Percentiles rank a stretch among this genome's conserved stretches.
Evolutionary conservation across 2,329 filamentous ascomycete genomes (phyloP).

Genomic region (Paracorniculantispora psalliotae): DNA sequence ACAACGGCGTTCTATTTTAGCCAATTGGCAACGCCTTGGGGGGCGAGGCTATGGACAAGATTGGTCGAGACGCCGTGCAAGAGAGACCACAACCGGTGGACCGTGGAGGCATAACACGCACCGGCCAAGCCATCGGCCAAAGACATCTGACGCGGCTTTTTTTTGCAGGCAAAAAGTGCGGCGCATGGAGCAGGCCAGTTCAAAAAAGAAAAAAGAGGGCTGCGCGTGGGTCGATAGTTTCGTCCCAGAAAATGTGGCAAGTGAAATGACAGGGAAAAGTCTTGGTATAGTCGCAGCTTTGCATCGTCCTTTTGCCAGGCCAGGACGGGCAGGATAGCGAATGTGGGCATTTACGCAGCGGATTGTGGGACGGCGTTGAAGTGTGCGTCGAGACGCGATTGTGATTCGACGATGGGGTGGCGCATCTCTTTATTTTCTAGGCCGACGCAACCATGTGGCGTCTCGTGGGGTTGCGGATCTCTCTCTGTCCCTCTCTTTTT

Average conservation of each 20-base stretch:
- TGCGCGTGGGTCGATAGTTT: conserved; percentile 1
- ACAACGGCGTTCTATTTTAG: background rate
- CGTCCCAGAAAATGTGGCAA: conserved; percentile 5
- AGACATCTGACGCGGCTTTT: background rate
- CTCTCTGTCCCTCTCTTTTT: no score
- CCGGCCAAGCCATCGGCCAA: background rate
- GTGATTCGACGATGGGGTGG: conserved; percentile 1
- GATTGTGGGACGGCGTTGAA: background rate
- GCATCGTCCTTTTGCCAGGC: background rate
- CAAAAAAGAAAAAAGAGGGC: background rate
- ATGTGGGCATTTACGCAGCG: background rate
- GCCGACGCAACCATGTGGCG: background rate
- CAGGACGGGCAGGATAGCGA: background rate
- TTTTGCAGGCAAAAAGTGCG: background rate
- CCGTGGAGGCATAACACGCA: background rate
- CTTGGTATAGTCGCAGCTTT: background rate
- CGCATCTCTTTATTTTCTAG: background rate
- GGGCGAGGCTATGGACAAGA: background rate
- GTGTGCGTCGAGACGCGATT: conserved; percentile 1
- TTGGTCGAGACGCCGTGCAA: background rate
- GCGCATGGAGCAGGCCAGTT: background rate
- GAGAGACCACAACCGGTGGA: background rate
- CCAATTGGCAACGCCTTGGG: background rate
- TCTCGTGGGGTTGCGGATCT: background rate
- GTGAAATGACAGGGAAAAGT: background rate